Conservation (phyloP, 83 land plant genomes). For the Thuja plicata region DNA sequence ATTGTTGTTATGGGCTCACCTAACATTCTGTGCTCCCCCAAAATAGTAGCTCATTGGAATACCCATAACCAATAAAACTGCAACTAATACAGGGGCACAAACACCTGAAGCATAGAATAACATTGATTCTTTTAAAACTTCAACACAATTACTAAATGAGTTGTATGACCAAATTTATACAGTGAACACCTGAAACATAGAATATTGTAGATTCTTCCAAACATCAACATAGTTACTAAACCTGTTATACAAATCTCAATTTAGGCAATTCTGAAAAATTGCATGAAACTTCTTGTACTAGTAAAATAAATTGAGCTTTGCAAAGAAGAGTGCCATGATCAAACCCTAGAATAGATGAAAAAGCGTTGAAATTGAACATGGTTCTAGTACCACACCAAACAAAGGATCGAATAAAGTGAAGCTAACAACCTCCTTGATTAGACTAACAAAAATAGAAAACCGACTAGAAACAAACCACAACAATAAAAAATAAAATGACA, state of each 20-base stretch:
- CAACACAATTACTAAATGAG: background rate
- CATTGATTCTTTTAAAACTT: background rate
- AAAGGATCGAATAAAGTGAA: too few species aligned
- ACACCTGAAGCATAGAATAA: background rate
- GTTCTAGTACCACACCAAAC: background rate
- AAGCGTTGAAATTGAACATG: background rate
- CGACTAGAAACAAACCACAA: background rate
- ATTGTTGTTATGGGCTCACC: background rate
- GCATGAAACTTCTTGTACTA: background rate
- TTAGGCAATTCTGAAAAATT: background rate
- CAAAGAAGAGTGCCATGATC: background rate
- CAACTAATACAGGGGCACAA: background rate
- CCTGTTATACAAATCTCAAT: background rate
- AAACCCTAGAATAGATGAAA: background rate
- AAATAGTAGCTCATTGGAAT: background rate
- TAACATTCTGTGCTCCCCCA: background rate
- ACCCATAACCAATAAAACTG: background rate
- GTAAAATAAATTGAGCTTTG: background rate
- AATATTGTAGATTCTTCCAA: background rate
- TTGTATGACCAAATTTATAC: background rate
- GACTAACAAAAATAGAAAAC: background rate
- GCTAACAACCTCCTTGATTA: too few species aligned
- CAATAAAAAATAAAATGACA: background rate
- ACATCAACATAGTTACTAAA: background rate
- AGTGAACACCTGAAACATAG: background rate